These are phyloP conservation scores for Pichia paraexigua DNA, from an alignment of 805 yeast genomes.

Conservation along the genomic window DNA sequence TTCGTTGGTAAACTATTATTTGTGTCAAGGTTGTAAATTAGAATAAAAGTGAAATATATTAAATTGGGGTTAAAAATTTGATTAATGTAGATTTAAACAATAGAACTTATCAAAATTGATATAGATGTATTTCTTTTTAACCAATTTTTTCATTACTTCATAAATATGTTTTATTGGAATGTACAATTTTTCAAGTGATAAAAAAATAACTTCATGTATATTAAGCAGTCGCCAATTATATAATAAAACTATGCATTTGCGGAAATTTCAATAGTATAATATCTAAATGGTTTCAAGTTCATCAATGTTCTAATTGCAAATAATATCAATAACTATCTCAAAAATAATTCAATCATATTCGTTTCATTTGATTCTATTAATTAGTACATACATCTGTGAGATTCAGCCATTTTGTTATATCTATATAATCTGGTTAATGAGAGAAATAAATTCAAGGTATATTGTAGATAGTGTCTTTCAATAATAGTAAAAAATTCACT, in stretches of 20 bases:
- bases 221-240: no score
- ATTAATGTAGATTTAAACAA: no score
- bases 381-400: slow-evolving; percentile 88
- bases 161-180: no score
- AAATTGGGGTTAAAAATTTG: no score
- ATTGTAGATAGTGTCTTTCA: background rate
- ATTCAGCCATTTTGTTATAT: slow-evolving; percentile 73
- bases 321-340: background rate
- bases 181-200: background rate
- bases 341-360: background rate
- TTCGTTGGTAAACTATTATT: no score
- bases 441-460: background rate
- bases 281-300: background rate
- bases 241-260: no score
- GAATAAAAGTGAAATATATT: no score
- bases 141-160: no score
- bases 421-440: slow-evolving; percentile 10
- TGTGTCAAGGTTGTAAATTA: no score
- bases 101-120: no score
- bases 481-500: background rate
- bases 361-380: background rate
- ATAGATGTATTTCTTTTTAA: no score
- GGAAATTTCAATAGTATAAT: background rate
- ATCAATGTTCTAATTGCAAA: background rate
- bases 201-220: no score